Conservation (phyloP, 805 yeast species). For the Zygosaccharomyces bailii region DNA sequence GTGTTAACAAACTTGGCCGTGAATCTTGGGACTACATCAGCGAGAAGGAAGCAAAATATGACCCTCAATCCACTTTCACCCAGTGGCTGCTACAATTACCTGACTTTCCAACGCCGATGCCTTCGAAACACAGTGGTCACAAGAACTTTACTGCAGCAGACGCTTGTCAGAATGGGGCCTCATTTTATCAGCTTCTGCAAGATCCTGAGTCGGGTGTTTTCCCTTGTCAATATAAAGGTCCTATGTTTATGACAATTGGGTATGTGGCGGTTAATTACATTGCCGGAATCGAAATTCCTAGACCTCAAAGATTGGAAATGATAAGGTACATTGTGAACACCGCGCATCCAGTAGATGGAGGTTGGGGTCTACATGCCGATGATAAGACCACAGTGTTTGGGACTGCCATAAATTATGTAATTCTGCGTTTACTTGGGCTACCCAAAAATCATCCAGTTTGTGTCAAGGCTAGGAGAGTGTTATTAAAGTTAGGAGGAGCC, state of each 20-base stretch:
- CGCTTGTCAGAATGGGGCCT: conserved; percentile 71
- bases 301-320: conserved; percentile 62
- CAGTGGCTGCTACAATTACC: conserved; percentile 51
- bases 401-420: conserved; percentile 80
- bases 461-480: conserved; percentile 65
- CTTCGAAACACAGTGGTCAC: conserved; percentile 28
- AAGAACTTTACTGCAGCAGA: conserved; percentile 44
- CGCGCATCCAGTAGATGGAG: conserved; percentile 98
- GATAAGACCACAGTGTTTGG: conserved; percentile 97
- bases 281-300: conserved; percentile 64
- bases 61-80: conserved; percentile 53
- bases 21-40: conserved; percentile 74
- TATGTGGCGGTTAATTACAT: conserved; percentile 72
- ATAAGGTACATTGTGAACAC: conserved; percentile 84
- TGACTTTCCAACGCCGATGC: conserved; percentile 39
- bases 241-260: conserved; percentile 95
- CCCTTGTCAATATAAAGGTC: conserved; percentile 94
- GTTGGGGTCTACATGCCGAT: conserved; percentile 94
- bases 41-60: conserved; percentile 37
- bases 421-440: conserved; percentile 77
- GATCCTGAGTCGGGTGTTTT: conserved; percentile 75
- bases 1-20: conserved; percentile 67
- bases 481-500: conserved; percentile 82
- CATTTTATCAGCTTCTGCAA: conserved; percentile 66
- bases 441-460: conserved; percentile 72